Evolutionary conservation across 306 rosid species (phyloP), one percentile per base, ranked within the genome.

Genomic region (Myrica gale): DNA sequence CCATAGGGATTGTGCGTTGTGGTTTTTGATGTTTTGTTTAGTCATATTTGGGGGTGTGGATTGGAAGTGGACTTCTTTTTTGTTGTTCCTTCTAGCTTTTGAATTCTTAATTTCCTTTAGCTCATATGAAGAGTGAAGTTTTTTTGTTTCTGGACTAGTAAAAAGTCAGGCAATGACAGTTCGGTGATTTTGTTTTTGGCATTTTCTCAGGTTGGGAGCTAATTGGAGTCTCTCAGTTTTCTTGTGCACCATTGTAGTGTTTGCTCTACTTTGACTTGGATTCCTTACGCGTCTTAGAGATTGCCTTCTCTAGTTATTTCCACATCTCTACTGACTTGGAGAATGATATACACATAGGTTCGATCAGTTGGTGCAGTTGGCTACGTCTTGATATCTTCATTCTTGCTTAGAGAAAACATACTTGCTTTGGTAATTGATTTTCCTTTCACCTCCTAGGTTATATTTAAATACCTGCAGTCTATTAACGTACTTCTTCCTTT

Each of bases 371-470:
- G 99, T 61, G 89, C 97, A 3, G 92, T 90, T 66, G 99, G 96
- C 43, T 95, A 92, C 81, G 99, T 95, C 84, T 76, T 92, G 73
- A 74, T 84, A 70, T 68, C 92, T 21, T 95, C 99, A 54, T 95
- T 92, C 88, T 83, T 95, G 83, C 89, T 95, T 54, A 92, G 99
- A 74, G 99, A 95, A 82, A 95, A 95, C 84, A 88, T 95, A 68
- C 88, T 95, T 69, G 90, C 88, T 72, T 76, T 95, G 97, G 99
- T 95, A 95, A 86, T 69, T 69, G 62, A 65, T 66, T 45, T 5
- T n/a, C 42, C 76, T 68, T 65, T 56, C 47, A 17, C 45, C 17
- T 70, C 41, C 57, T 46, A 67, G 46, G 0, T 74, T 45, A 73
- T 60, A 48, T 68, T 72, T 47, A 7, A 7, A n/a, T 72, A 37